Evolutionary conservation across 768 basidiomycete species (phyloP), one percentile per base, ranked within the genome.

Genomic region (Macrocybe gigantea): DNA sequence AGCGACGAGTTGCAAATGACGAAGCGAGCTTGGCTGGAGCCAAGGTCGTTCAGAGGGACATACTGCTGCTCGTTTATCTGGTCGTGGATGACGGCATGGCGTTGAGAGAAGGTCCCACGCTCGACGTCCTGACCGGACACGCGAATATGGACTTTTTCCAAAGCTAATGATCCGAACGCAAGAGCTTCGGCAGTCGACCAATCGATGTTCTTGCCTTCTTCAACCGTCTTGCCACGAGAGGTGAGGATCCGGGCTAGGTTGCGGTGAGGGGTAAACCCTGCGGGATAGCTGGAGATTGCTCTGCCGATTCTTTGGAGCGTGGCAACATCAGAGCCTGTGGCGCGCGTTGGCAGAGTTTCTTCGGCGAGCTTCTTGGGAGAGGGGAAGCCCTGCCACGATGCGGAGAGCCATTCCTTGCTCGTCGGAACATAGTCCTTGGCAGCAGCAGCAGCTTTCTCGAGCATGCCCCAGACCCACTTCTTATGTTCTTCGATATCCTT

Each of bases 391-490:
- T 88, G 90, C 96, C 96, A 99, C 1, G 92, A 87, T 6, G 93
- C 88, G 2, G 96, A 97, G 34, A 98, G 82, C 96, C 96, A 98
- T 62, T 99, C 96, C 62, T 93, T 91, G 59, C 82, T 80, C 3
- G 92, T 88, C 9, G 96, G 93, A 36, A 93, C 83, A 65, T 99
- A 99, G 63, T 97, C 92, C 72, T 97, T 96, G 9, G 90, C 78
- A 7, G 80, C 92, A n/a, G 78, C 82, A n/a, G 88, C 83, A 6
- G 96, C 93, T 67, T 86, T 94, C 69, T 99, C 96, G 49, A 99
- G 75, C 90, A 94, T 95, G 33, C 93, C 92, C 93, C 93, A 96
- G 3, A 99, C 96, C 96, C 96, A 99, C 58, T 87, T 89, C 77
- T 92, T 93, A 75, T 98, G 96, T 62, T 97, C 94, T 63, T 95